Base-by-base conservation (phyloP, 768 basidiomycete species). In the Tylopilus felleus region DNA sequence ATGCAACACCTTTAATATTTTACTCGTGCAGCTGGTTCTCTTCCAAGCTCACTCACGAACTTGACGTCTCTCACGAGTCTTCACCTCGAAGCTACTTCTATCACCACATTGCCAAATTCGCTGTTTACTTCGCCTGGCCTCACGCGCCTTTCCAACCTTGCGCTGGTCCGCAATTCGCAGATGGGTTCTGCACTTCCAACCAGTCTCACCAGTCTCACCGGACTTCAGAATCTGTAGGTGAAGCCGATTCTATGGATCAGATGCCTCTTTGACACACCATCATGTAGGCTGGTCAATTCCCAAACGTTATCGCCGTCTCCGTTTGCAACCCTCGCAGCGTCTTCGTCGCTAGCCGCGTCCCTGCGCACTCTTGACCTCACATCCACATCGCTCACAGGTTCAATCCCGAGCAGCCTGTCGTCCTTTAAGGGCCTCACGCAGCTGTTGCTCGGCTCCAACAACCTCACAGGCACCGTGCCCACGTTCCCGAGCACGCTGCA, bases 161-260 rank as follows among this genome's bases (percentile, higher is more conserved):
- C 67, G 16, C 65, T 80, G 23, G 66, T 75, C 22, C 70, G 71
- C 59, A 80, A 80, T 62, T 54, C 65, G 14, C 60, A 74, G 39
- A 71, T 80, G 67, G 72, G 74, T 28, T 53, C 60, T 17, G 53
- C 64, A 4, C 65, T 80, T 35, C 76, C 78, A 8, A 69, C 62
- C 8, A 73, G 68, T 33, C 47, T 78, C 13, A 55, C 65, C 8
- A 47, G 56, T 46, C 60, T 74, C 14, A 59, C 68, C 1, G 60
- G 60, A 28, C 61, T 80, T 17, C 71, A 74, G 50, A 73, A 67
- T 49, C 42, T 80, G 78, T 77, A 62, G 57, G 76, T 65, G 25
- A 12, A 23, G 1, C 14, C 41, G 13, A 12, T 17, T 33, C 28
- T 47, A 17, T 3, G 43, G 10, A 31, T 35, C 22, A 5, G 21